A percentile compares a stretch with the other conserved stretches of the same genome.
Evolutionary conservation across 1,284 basidiomycete species (phyloP).

Genomic region (Sanghuangporus sanghuang): DNA sequence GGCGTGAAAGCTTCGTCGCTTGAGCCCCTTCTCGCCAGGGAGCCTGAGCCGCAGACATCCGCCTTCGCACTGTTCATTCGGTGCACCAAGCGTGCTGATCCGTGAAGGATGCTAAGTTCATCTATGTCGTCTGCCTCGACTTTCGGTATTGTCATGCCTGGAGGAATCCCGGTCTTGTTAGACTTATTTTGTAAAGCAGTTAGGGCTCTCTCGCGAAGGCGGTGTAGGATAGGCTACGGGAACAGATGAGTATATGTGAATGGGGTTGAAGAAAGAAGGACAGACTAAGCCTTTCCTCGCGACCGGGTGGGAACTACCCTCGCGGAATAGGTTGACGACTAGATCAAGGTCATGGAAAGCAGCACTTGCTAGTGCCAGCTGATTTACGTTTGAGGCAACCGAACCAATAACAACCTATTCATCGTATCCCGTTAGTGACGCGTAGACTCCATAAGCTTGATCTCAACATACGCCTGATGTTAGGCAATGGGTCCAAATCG

Average conservation of each 20-base stretch:
- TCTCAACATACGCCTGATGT: slow-evolving; percentile 31
- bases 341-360: slow-evolving; percentile 27
- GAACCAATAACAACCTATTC: slow-evolving; percentile 20
- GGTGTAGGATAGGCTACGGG: slow-evolving; percentile 9
- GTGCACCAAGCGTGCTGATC: background rate
- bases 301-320: slow-evolving; percentile 18
- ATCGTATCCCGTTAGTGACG: background rate
- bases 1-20: background rate
- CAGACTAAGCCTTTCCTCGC: slow-evolving; percentile 7
- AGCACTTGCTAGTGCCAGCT: slow-evolving; percentile 24
- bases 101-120: slow-evolving; percentile 3
- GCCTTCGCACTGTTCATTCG: background rate
- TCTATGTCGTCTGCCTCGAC: background rate
- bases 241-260: too few species aligned
- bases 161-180: background rate
- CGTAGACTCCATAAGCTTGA: slow-evolving; percentile 4
- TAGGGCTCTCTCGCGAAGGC: slow-evolving; percentile 7
- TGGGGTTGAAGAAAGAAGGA: background rate
- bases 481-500: slow-evolving; percentile 35
- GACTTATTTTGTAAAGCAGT: background rate
- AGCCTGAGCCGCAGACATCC: background rate
- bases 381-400: slow-evolving; percentile 19
- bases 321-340: slow-evolving; percentile 26
- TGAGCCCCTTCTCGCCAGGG: background rate
- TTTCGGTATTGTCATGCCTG: background rate